Conservation (phyloP, 331 rosid genomes). For the Dryas integrifolia region DNA sequence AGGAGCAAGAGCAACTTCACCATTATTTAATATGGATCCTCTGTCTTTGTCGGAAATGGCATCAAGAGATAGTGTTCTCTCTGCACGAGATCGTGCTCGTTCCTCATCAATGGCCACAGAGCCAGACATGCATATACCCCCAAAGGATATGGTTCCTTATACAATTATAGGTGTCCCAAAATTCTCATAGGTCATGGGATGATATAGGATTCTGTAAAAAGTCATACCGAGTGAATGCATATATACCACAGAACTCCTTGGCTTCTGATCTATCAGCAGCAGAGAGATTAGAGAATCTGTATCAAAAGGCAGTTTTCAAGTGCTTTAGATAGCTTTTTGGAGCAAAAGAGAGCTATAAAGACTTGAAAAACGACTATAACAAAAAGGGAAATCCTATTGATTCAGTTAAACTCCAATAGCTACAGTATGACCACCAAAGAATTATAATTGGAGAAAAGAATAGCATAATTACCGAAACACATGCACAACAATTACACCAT, state of each 20-base stretch:
- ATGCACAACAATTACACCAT: not conserved
- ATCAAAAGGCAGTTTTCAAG: not conserved
- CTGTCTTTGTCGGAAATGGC: conserved; percentile 40
- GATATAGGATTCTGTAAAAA: conserved; percentile 32
- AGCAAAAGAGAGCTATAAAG: not conserved
- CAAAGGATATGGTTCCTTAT: conserved; percentile 45
- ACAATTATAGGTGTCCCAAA: conserved; percentile 32
- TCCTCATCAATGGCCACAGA: conserved; percentile 73
- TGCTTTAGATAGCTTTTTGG: not conserved
- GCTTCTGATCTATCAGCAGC: conserved; percentile 21
- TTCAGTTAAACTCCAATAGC: not conserved
- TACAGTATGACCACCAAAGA: not conserved
- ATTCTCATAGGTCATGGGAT: conserved; percentile 44
- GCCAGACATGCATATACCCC: conserved; percentile 97
- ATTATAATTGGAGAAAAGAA: not conserved
- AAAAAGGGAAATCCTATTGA: not conserved
- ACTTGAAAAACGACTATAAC: not conserved
- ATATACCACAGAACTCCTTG: not conserved
- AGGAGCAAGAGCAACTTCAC: conserved; percentile 51
- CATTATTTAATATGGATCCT: conserved; percentile 38
- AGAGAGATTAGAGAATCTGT: conserved; percentile 25
- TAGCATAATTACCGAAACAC: not conserved
- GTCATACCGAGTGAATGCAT: not conserved
- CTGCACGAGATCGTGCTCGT: conserved; percentile 54
- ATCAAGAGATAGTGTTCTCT: conserved; percentile 83